Conservation (phyloP, 345 rosid genomes). For the Rhodamnia argentea region DNA sequence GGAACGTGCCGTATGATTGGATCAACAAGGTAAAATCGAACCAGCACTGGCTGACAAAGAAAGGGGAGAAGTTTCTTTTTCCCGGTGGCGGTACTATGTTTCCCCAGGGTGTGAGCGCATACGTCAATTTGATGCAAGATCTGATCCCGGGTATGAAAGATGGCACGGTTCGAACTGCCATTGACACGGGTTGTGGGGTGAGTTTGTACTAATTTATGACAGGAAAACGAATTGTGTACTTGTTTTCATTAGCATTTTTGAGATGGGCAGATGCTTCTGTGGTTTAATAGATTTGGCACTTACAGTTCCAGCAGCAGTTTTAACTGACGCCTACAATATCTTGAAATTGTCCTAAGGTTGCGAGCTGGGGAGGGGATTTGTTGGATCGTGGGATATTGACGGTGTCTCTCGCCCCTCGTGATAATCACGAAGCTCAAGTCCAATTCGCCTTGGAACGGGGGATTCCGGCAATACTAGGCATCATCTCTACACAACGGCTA, state of each 20-base stretch:
- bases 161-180: conserved; percentile 85
- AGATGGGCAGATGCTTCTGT: neutral
- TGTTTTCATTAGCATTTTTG: neutral
- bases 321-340: neutral
- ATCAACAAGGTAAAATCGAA: conserved; percentile 90
- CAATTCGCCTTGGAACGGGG: conserved; percentile 98
- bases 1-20: conserved; percentile 99
- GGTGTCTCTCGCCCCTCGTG: conserved; percentile 94
- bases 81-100: conserved; percentile 99
- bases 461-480: conserved; percentile 94
- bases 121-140: conserved; percentile 87
- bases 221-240: neutral
- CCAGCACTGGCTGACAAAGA: conserved; percentile 87
- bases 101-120: conserved; percentile 85
- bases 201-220: conserved; percentile 4
- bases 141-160: conserved; percentile 93
- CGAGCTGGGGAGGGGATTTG: conserved; percentile 99
- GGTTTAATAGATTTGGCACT: neutral
- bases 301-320: neutral
- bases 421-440: conserved; percentile 98
- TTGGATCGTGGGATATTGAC: conserved; percentile 81
- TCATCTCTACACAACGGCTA: conserved; percentile 94
- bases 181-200: conserved; percentile 99
- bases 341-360: conserved; percentile 44
- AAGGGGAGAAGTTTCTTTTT: conserved; percentile 84